phyloP scores from a whole-genome alignment of 345 rosid genomes.

The Corchorus capsularis region DNA sequence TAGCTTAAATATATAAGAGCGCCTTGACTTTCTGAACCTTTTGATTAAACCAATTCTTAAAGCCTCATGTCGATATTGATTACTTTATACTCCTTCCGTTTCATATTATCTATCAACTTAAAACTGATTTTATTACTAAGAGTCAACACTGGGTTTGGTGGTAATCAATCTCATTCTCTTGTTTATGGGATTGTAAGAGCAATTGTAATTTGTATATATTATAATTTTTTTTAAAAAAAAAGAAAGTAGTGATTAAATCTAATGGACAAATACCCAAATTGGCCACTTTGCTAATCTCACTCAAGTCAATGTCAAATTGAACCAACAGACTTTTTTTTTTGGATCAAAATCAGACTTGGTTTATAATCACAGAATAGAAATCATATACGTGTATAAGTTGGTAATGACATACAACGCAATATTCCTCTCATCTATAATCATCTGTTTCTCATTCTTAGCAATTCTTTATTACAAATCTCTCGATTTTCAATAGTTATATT shows the following conservation, averaged over 20 bases:
- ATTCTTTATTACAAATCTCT: too few relatives aligned
- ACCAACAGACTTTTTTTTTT: neutral
- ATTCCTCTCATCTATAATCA: too few relatives aligned
- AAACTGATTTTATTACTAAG: neutral
- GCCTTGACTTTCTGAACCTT: neutral
- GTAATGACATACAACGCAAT: neutral
- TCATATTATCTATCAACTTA: too few relatives aligned
- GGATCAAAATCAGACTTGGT: too few relatives aligned
- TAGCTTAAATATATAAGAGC: neutral
- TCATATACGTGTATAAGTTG: neutral
- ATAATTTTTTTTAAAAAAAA: neutral
- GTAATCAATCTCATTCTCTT: neutral
- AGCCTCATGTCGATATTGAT: neutral
- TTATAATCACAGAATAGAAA: neutral
- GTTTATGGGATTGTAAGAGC: too few relatives aligned
- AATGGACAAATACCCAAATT: neutral
- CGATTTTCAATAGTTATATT: too few relatives aligned
- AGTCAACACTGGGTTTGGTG: neutral
- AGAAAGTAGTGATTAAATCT: neutral
- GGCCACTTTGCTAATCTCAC: neutral
- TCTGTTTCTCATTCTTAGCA: too few relatives aligned
- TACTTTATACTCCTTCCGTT: too few relatives aligned
- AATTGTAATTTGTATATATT: too few relatives aligned
- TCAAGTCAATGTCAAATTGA: slow-evolving; percentile 1
- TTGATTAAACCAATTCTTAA: neutral